Percentiles rank a stretch among this genome's conserved stretches.
Evolutionary conservation across 441 rosid genomes (phyloP).

Genomic region (Pelargonium myrrhifolium): DNA sequence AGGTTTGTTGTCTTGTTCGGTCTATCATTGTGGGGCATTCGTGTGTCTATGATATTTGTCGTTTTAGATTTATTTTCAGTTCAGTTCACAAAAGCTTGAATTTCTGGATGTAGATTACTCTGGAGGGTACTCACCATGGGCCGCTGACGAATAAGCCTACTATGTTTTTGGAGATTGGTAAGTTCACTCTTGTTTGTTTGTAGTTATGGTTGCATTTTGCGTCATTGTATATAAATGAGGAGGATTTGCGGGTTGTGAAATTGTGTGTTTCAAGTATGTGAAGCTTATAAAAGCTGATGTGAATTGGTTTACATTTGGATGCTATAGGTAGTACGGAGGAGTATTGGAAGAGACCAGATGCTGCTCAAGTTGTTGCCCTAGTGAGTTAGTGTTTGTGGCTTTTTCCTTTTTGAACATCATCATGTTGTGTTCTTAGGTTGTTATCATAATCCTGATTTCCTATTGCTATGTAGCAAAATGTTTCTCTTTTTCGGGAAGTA

Average conservation of each 20-base stretch:
- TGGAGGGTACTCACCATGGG: constrained; percentile 89
- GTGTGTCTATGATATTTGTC: neutral
- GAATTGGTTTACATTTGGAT: constrained; percentile 1
- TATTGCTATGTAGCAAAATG: too few relatives aligned
- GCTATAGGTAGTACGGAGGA: constrained; percentile 78
- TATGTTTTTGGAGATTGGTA: constrained; percentile 80
- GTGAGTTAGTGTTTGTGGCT: constrained; percentile 35
- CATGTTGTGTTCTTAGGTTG: neutral
- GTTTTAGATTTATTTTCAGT: neutral
- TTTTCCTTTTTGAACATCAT: constrained; percentile 10
- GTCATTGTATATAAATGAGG: neutral
- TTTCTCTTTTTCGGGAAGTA: neutral
- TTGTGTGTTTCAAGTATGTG: neutral
- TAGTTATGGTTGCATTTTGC: neutral
- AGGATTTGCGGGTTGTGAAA: neutral
- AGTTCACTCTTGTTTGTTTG: neutral
- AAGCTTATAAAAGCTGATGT: neutral
- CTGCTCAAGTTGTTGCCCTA: constrained; percentile 74
- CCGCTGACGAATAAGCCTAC: constrained; percentile 63
- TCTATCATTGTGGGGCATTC: neutral
- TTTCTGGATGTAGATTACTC: constrained; percentile 43
- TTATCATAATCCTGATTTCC: too few relatives aligned
- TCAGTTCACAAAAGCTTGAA: neutral
- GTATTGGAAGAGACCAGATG: constrained; percentile 82
- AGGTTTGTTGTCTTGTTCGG: constrained; percentile 33